Conservation (phyloP, 1,284 basidiomycete genomes). For the Bondarzewia mesenterica region DNA sequence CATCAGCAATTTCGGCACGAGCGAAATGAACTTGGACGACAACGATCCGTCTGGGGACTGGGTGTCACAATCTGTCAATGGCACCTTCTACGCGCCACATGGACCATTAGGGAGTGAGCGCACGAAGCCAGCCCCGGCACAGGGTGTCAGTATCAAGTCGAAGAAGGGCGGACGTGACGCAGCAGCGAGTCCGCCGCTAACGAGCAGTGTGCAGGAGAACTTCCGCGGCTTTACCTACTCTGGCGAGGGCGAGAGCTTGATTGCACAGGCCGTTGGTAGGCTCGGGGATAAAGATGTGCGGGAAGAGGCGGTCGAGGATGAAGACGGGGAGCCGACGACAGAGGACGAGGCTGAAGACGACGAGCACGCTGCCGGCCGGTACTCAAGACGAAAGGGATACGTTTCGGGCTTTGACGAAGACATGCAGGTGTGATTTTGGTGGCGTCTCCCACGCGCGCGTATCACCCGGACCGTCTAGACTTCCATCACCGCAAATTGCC, state of each 20-base stretch:
- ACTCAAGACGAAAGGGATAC: constrained; percentile 46
- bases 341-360: constrained; percentile 64
- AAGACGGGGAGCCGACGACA: constrained; percentile 43
- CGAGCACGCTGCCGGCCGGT: constrained; percentile 49
- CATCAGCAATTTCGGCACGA: constrained; percentile 62
- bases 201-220: constrained; percentile 89
- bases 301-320: constrained; percentile 33
- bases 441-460: too few species aligned
- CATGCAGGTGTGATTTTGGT: constrained; percentile 18
- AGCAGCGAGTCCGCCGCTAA: constrained; percentile 62
- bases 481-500: background rate
- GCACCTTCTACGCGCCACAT: constrained; percentile 51
- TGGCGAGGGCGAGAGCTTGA: constrained; percentile 63
- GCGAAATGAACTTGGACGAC: constrained; percentile 56
- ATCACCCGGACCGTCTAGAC: background rate
- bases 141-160: constrained; percentile 55
- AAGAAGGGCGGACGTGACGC: constrained; percentile 31
- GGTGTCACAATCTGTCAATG: constrained; percentile 39
- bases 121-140: constrained; percentile 9
- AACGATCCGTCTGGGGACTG: constrained; percentile 70
- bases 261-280: constrained; percentile 34
- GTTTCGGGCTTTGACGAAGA: constrained; percentile 37
- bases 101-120: constrained; percentile 66
- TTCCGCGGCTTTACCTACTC: constrained; percentile 89
- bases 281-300: constrained; percentile 31